Base-by-base conservation (phyloP, 371 early-diverging fungal species). In the Chytridium lagenaria region DNA sequence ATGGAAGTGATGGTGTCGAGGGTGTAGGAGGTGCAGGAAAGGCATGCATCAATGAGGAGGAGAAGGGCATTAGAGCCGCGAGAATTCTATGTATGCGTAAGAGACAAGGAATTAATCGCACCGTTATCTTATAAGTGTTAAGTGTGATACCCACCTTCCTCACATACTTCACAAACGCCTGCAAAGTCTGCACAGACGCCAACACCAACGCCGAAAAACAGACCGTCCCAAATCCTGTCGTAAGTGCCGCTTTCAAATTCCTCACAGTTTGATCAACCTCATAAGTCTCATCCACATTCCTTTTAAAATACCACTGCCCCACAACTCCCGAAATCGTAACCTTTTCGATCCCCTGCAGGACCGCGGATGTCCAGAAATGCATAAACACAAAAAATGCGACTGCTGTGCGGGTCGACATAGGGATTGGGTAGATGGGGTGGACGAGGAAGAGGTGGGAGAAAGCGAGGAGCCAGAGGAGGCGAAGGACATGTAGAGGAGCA, bases 341-440 rank as follows among this genome's bases (percentile, higher is more conserved):
- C 74, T 89, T 90, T 75, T 92, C 91, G 40, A 92, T 78, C 67
- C 91, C 90, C 44, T 89, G 82, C 34, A 93, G 76, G 0, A 92
- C 76, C 1, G 88, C 87, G 1, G 91, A 84, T 15, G 91, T 89
- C 92, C 92, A 93, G 77, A 93, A 84, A 72, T 90, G 92, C 28
- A 92, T 81, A 66, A 92, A 85, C 1, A 91, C 77, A 74, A 89
- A 89, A 73, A 84, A 92, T 0, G 74, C 68, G 19, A 86, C 86
- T 5, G 72, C 39, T 37, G 37, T 68, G 7, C 65, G 66, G 19
- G 80, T 75, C 10, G 38, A 59, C 38, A 40, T 7, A 0, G 73
- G 57, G 26, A 73, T 39, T 0, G 34, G 2, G 33, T 69, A 51
- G 22, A 51, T 40, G 22, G 67, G 63, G 23, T 67, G 67, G 10